phyloP scores from a whole-genome alignment of 768 basidiomycete genomes.

The Hysterangium stoloniferum region DNA sequence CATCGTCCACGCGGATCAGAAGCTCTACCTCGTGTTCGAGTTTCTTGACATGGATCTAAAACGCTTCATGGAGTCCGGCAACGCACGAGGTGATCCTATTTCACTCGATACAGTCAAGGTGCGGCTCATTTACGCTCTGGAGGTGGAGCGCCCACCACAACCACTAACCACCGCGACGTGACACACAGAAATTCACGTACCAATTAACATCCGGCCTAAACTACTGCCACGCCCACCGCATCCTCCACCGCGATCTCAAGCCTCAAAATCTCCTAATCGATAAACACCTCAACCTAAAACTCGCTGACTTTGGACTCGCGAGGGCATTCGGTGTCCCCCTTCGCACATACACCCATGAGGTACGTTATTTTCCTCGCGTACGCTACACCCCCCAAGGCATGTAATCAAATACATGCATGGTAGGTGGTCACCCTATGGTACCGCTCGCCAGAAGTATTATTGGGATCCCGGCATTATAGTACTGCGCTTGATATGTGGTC shows the following conservation, averaged over 20 bases:
- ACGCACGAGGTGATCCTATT: constrained; percentile 63
- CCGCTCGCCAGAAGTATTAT: constrained; percentile 93
- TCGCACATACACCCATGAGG: constrained; percentile 99
- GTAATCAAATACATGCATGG: background rate
- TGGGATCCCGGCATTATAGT: constrained; percentile 92
- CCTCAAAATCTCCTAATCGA: constrained; percentile 95
- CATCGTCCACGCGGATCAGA: constrained; percentile 95
- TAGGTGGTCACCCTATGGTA: constrained; percentile 99
- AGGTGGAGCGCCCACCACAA: background rate
- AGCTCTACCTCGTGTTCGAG: constrained; percentile 96
- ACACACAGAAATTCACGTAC: constrained; percentile 86
- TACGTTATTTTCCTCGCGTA: constrained; percentile 24
- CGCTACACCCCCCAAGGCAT: too few relatives aligned
- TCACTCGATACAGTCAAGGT: constrained; percentile 75
- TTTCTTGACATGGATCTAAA: constrained; percentile 97
- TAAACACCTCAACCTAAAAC: constrained; percentile 82
- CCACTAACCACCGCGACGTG: background rate
- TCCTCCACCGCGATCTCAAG: constrained; percentile 95
- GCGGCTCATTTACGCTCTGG: constrained; percentile 20
- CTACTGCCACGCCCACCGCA: constrained; percentile 92
- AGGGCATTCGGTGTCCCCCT: constrained; percentile 97
- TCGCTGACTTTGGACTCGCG: constrained; percentile 94
- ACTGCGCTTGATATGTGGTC: constrained; percentile 99
- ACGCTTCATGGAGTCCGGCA: constrained; percentile 90
- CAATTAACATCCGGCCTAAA: constrained; percentile 87